Conservation (phyloP, 345 rosid species). For the Conringia planisiliqua region DNA sequence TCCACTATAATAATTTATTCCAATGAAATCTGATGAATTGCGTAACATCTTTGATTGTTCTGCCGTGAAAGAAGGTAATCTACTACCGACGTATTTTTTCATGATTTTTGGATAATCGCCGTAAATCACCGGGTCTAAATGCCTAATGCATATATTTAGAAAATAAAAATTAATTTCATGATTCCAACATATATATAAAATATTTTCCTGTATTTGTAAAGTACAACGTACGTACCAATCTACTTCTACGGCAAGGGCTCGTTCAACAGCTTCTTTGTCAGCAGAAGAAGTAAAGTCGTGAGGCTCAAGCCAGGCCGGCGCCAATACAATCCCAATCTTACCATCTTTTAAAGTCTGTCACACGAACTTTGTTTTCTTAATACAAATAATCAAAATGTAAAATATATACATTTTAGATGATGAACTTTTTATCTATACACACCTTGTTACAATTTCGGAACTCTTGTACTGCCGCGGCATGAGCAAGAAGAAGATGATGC, state of each 20-base stretch:
- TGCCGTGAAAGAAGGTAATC: conserved; percentile 17
- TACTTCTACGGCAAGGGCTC: conserved; percentile 14
- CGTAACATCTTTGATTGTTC: conserved; percentile 27
- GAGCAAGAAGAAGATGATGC: conserved; percentile 33
- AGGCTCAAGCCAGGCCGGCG: conserved; percentile 28
- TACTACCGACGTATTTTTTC: conserved; percentile 10
- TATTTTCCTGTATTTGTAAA: neutral
- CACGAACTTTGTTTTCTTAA: neutral
- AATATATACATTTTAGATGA: neutral
- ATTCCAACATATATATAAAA: neutral
- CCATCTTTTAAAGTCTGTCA: conserved; percentile 16
- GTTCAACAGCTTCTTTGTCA: conserved; percentile 23
- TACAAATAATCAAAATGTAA: neutral
- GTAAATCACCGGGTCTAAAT: conserved; percentile 19
- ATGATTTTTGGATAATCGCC: conserved; percentile 26
- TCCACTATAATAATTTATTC: conserved; percentile 17
- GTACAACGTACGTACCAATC: conserved; percentile 10
- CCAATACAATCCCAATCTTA: conserved; percentile 31
- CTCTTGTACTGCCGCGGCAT: conserved; percentile 29
- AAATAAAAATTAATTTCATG: neutral
- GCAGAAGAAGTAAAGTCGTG: conserved; percentile 3
- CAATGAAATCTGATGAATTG: conserved; percentile 23
- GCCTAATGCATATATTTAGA: neutral
- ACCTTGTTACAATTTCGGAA: conserved; percentile 27
- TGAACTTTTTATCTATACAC: neutral